A percentile compares a stretch with the other conserved stretches of the same genome.
Evolutionary conservation across 805 yeast species (phyloP).

Genomic region (Kodamaea hsintzibuensis): DNA sequence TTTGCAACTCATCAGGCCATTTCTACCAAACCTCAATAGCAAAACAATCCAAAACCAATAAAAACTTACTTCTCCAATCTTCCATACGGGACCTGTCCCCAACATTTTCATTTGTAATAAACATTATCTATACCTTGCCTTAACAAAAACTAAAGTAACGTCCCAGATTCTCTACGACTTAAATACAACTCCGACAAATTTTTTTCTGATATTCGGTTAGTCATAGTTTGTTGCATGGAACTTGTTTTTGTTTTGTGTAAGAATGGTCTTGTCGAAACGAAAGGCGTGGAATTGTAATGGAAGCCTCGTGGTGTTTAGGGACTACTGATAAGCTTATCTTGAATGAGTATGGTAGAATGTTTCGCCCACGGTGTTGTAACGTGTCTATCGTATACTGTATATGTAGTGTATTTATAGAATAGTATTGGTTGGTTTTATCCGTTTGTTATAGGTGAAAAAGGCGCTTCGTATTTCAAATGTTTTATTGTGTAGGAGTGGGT

Average conservation of each 20-base stretch:
- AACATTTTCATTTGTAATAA: conserved; percentile 76
- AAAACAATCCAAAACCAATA: no score
- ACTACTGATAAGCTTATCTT: background rate
- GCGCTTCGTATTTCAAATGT: no score
- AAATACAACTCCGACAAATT: background rate
- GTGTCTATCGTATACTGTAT: no score
- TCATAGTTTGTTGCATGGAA: conserved; percentile 9
- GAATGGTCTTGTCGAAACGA: background rate
- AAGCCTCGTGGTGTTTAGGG: background rate
- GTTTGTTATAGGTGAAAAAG: no score
- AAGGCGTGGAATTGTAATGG: conserved; percentile 5
- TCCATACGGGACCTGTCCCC: conserved; percentile 78
- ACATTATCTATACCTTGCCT: conserved; percentile 51
- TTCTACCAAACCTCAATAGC: background rate
- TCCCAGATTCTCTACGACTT: background rate
- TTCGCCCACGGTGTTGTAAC: background rate
- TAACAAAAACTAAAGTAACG: background rate
- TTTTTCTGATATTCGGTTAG: conserved; percentile 3
- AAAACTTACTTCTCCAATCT: conserved; percentile 52
- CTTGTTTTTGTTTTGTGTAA: background rate
- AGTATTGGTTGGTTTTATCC: background rate
- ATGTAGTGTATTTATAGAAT: no score
- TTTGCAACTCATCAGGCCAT: background rate
- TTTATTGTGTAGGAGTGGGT: no score
- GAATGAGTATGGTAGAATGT: background rate